Evolutionary conservation across 2,329 filamentous ascomycete species (phyloP).

Genomic region (Chrysoporthe deuterocubensis): DNA sequence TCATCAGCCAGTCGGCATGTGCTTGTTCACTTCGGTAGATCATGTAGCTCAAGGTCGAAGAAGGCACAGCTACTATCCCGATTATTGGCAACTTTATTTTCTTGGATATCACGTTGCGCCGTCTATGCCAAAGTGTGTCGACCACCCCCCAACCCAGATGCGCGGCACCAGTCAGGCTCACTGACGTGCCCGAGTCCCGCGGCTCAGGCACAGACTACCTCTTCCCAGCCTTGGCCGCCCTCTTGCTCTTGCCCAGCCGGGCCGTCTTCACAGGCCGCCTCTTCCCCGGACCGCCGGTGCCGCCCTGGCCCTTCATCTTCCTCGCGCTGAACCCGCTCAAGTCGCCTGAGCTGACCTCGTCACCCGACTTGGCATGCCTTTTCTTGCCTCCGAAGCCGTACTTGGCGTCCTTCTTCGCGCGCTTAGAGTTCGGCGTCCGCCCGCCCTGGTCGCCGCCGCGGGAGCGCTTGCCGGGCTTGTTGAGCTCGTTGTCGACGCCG

Average conservation of each 20-base stretch:
- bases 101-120: constrained; percentile 6
- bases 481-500: constrained; percentile 72
- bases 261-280: constrained; percentile 44
- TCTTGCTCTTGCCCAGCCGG: constrained; percentile 56
- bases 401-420: constrained; percentile 92
- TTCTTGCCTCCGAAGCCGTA: constrained; percentile 98
- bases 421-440: constrained; percentile 66
- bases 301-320: constrained; percentile 74
- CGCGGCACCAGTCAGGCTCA: neutral
- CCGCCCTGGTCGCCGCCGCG: constrained; percentile 39
- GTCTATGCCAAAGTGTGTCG: constrained; percentile 8
- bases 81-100: neutral
- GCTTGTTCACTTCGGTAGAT: neutral
- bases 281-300: constrained; percentile 33
- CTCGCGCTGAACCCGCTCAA: constrained; percentile 78
- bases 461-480: constrained; percentile 49
- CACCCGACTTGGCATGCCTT: constrained; percentile 85
- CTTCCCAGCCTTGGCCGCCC: constrained; percentile 49
- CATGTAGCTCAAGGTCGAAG: neutral
- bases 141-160: neutral
- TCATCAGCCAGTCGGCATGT: neutral
- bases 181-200: neutral
- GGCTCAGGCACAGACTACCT: constrained; percentile 29
- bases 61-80: neutral
- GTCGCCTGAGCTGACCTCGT: constrained; percentile 82